Evolutionary conservation across 176 grass and related monocot genomes (phyloP), one percentile per base, ranked within the genome.

Genomic region (Carex myosuroides): DNA sequence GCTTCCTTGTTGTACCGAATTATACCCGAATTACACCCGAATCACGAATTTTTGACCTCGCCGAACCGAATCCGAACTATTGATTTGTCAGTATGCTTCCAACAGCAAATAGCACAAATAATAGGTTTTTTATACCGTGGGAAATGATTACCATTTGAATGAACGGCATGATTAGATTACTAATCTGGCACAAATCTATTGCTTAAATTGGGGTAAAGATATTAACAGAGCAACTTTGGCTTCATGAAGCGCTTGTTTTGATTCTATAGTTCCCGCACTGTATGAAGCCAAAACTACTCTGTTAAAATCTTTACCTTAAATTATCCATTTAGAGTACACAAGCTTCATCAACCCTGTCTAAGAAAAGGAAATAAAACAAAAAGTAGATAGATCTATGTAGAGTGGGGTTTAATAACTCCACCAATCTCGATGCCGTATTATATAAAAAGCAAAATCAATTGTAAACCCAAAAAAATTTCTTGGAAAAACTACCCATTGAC

Each of bases 361-460:
- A 52, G 22, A 83, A 68, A 68, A 68, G 46, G 39, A 67, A 65
- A 83, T 83, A 29, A 52, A 68, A 53, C 42, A 50, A 66, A 48
- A 68, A 68, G 80, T 68, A 59, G 80, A 82, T 52, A 66, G 14
- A 64, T 50, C 3, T 83, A 66, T 65, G 21, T 44, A 57, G 57
- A 22, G 37, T 81, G 57, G 80, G 80, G 18, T 11, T 82, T 42
- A 65, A 24, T 66, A 67, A 50, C 12, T 54, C 46, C 48, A 76
- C 22, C 21, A 76, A 76, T 76, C 72, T 74, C 44, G 4, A 74
- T 74, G 6, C 46, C 42, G 53, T 16, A 77, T 77, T 77, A 18
- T 77, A 56, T 77, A 77, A 55, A 68, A 50, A 65, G 39, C 20
- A 22, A 67, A 53, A 68, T 83, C 20, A 83, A 68, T 4, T n/a